Percentiles rank a stretch among this genome's conserved stretches.
Evolutionary conservation across 345 rosid species (phyloP).

Genomic region (Isatis tinctoria): DNA sequence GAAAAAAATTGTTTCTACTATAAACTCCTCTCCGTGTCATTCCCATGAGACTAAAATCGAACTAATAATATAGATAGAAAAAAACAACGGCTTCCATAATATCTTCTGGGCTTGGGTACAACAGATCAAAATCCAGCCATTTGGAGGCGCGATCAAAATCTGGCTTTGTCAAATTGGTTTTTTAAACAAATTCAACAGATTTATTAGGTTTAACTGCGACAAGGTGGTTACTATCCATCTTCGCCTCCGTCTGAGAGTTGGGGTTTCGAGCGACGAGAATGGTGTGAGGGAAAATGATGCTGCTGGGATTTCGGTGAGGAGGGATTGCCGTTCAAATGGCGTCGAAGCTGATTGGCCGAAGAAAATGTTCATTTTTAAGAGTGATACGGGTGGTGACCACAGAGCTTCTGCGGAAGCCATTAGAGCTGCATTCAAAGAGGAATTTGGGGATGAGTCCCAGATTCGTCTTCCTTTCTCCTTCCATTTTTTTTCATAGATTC

Average conservation of each 20-base stretch:
- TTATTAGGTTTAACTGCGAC: conserved; percentile 61
- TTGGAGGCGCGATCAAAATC: no score
- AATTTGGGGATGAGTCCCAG: conserved; percentile 90
- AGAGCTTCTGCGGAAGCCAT: conserved; percentile 99
- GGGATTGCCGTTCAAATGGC: conserved; percentile 51
- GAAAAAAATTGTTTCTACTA: no score
- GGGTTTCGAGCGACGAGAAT: conserved; percentile 46
- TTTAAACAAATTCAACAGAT: conserved; percentile 69
- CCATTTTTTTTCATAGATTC: neutral
- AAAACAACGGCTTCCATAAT: no score
- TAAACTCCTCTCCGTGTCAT: no score
- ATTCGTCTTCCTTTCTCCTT: conserved; percentile 35
- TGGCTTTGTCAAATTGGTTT: no score
- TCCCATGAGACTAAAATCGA: no score
- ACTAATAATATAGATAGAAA: no score
- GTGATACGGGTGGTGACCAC: conserved; percentile 99
- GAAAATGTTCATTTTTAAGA: conserved; percentile 93
- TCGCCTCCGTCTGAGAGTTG: conserved; percentile 59
- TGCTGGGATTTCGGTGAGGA: conserved; percentile 51
- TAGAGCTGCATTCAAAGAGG: conserved; percentile 74
- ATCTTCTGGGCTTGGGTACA: no score
- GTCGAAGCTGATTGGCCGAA: conserved; percentile 53
- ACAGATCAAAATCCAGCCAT: no score
- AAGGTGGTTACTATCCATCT: conserved; percentile 74
- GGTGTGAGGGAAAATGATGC: conserved; percentile 45